Percentiles rank a stretch among this genome's conserved stretches.
Conservation (phyloP, 352 stramenopile species). For the Pythium myriotylum region DNA sequence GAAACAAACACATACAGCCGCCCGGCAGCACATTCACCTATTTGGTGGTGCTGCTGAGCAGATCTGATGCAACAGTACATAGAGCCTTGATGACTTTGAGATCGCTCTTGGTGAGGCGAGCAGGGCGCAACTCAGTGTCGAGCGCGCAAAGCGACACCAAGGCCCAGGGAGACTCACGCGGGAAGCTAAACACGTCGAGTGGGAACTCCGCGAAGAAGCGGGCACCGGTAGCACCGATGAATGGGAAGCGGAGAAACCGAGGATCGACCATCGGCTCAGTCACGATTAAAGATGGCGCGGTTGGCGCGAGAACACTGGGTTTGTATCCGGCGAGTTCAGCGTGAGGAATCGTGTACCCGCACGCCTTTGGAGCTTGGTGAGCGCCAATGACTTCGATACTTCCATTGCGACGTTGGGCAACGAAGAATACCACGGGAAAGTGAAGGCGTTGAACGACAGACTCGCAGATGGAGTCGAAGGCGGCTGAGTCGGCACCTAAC, state of each 20-base stretch:
- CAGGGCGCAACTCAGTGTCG: constrained; percentile 34
- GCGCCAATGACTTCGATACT: constrained; percentile 39
- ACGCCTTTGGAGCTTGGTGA: constrained; percentile 22
- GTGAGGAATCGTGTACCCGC: constrained; percentile 14
- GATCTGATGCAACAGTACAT: constrained; percentile 57
- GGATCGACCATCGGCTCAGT: constrained; percentile 40
- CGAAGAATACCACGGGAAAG: constrained; percentile 52
- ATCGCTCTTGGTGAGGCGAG: constrained; percentile 41
- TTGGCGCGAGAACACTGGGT: constrained; percentile 6
- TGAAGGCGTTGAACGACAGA: constrained; percentile 47
- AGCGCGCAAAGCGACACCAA: constrained; percentile 48
- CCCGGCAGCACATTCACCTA: neutral
- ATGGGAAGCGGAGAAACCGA: constrained; percentile 36
- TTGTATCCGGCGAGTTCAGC: constrained; percentile 17
- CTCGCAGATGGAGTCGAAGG: constrained; percentile 63
- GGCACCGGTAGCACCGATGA: constrained; percentile 43
- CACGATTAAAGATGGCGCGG: constrained; percentile 39
- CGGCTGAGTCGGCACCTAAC: constrained; percentile 18
- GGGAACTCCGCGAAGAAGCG: constrained; percentile 65
- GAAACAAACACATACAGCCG: neutral
- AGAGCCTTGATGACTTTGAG: constrained; percentile 47
- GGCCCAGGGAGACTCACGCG: constrained; percentile 11
- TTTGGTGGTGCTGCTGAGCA: constrained; percentile 30
- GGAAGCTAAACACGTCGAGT: constrained; percentile 21
- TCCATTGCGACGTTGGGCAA: constrained; percentile 28